These are phyloP conservation scores for Sporothrix globosa DNA, from an alignment of 2,329 filamentous ascomycete species.

Conservation along the genomic window DNA sequence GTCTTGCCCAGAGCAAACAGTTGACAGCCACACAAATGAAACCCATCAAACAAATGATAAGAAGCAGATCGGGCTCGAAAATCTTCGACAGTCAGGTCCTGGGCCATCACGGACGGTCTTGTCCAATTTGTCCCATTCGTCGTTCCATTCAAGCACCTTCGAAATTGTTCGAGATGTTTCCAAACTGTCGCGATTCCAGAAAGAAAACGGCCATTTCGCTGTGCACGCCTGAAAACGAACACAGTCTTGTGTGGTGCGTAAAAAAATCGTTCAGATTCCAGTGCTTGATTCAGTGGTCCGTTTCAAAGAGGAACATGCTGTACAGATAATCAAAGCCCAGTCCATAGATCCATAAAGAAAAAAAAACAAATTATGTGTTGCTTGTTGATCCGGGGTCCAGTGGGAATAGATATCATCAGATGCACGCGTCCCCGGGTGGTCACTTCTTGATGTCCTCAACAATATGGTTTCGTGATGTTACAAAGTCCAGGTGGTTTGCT, in stretches of 20 bases:
- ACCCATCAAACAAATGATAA: neutral
- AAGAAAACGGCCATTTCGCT: neutral
- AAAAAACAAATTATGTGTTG: neutral
- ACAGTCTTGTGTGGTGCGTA: neutral
- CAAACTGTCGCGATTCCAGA: neutral
- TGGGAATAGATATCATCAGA: neutral
- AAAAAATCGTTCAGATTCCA: neutral
- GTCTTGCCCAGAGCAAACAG: neutral
- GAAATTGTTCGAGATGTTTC: neutral
- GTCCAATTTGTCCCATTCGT: neutral
- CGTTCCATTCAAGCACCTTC: neutral
- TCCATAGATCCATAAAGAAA: neutral
- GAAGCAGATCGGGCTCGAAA: neutral
- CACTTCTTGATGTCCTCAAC: neutral
- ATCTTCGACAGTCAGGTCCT: neutral
- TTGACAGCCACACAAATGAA: neutral
- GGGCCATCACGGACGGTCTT: neutral
- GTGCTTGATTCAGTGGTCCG: neutral
- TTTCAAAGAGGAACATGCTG: neutral
- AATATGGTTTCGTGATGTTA: neutral
- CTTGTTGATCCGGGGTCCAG: neutral
- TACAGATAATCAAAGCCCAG: neutral
- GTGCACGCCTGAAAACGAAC: neutral
- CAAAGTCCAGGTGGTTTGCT: slow-evolving; percentile 6
- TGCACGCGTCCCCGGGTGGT: neutral